Evolutionary conservation across 1,284 basidiomycete species (phyloP), one percentile per base, ranked within the genome.

Genomic region (Puccinia hordei): DNA sequence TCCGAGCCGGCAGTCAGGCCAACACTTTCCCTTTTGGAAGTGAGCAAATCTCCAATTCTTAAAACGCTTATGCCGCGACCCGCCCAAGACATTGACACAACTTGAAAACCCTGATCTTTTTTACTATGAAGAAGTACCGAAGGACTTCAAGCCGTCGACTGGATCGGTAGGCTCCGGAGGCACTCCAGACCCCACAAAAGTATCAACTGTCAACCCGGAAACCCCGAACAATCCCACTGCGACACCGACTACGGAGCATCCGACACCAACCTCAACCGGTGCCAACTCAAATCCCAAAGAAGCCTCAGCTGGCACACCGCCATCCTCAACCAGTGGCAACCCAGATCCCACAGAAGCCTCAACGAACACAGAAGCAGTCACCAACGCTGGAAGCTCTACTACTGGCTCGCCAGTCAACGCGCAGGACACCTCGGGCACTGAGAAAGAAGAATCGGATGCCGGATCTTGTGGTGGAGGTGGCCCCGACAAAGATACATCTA

Each of bases 11-110:
- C 9, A 69, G 63, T 46, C 76, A 79, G 41, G 49, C 51, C 0
- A 79, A 79, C 35, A 79, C 76, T 9, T 61, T 59, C 19, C 76
- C 76, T 3, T 71, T 79, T 61, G 76, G 76, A 13, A 24, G 76
- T 79, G 57, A 15, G 68, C 30, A 27, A 33, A 1, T 71, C 27
- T 71, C 17, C 27, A n/a, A n/a, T 27, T 38, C 9, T 5, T 27
- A 12, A 8, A 19, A 15, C 51, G 4, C 53, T 24, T 19, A 55
- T 41, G 17, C 30, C 27, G 15, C 17, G 1, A 63, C 61, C 22
- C 27, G 35, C 9, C 46, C 10, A 49, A 15, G 17, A 49, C 17
- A 19, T 49, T 49, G 17, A 49, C 46, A 19, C n/a, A 49, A 2
- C 13, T 19, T 49, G 8, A 49, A 49, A 49, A 49, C 46, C 46